phyloP scores from a whole-genome alignment of 2,329 filamentous ascomycete genomes.

The Xylariaceae sp. region DNA sequence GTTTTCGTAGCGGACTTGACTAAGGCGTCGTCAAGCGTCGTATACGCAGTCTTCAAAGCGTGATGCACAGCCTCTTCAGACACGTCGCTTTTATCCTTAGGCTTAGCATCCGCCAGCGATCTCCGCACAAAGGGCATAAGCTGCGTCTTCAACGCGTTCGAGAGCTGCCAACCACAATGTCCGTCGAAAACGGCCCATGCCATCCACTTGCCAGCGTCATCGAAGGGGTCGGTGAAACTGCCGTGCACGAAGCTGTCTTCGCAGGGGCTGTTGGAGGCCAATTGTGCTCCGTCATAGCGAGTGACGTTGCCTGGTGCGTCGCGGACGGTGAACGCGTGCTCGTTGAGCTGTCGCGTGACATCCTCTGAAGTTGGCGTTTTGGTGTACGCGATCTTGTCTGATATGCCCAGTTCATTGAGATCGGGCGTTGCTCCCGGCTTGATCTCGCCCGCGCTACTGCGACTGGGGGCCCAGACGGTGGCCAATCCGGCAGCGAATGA shows the following conservation, averaged over 20 bases:
- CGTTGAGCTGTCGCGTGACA: constrained; percentile 29
- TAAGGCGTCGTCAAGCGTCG: constrained; percentile 33
- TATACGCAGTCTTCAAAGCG: constrained; percentile 37
- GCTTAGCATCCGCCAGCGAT: constrained; percentile 22
- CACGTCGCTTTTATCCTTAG: constrained; percentile 13
- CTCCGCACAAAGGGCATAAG: constrained; percentile 30
- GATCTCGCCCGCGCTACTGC: not conserved
- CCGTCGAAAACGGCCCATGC: constrained; percentile 35
- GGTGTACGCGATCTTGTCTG: constrained; percentile 24
- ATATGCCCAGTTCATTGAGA: constrained; percentile 26
- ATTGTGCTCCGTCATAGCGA: constrained; percentile 32
- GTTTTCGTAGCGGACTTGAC: constrained; percentile 27
- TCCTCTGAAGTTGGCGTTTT: constrained; percentile 25
- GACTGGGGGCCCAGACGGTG: constrained; percentile 15
- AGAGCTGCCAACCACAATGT: constrained; percentile 35
- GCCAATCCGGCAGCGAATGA: constrained; percentile 21
- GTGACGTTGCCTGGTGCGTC: constrained; percentile 18
- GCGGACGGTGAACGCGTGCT: constrained; percentile 23
- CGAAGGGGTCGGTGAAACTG: constrained; percentile 27
- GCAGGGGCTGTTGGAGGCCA: constrained; percentile 33
- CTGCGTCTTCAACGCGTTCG: constrained; percentile 30
- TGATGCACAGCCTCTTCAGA: constrained; percentile 29
- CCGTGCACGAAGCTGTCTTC: constrained; percentile 34
- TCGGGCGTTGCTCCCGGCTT: constrained; percentile 8
- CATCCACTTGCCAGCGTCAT: constrained; percentile 26